Conservation (phyloP, 257 asterid species). For the Anisodus tanguticus region DNA sequence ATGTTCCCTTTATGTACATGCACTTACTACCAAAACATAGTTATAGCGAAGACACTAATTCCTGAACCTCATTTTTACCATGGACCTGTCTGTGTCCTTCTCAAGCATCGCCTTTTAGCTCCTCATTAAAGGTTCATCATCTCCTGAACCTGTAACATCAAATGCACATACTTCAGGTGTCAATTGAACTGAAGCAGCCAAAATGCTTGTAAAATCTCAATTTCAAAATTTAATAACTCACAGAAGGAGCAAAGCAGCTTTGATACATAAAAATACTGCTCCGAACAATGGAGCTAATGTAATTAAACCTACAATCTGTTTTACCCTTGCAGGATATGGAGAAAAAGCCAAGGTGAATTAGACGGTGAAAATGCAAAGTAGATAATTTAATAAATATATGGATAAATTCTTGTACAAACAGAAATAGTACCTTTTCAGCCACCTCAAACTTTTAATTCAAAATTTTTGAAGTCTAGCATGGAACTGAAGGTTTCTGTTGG, state of each 20-base stretch:
- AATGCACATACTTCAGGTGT: not conserved
- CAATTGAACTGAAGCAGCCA: not conserved
- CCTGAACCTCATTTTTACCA: not conserved
- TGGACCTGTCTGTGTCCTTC: not conserved
- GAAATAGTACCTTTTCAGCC: not conserved
- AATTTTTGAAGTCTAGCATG: not conserved
- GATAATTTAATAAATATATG: no score
- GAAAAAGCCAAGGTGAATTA: not conserved
- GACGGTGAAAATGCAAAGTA: no score
- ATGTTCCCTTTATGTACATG: not conserved
- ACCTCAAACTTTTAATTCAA: not conserved
- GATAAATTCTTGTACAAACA: not conserved
- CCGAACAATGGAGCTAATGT: no score
- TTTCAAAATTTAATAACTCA: not conserved
- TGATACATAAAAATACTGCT: not conserved
- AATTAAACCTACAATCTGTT: no score
- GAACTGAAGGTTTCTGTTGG: not conserved
- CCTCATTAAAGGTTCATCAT: not conserved
- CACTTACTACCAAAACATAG: not conserved
- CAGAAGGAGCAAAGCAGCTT: not conserved
- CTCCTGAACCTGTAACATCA: not conserved
- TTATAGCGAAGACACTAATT: not conserved
- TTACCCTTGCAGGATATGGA: no score
- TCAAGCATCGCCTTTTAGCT: not conserved
- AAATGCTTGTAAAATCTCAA: not conserved